Evolutionary conservation across 2,329 filamentous ascomycete genomes (phyloP).

Genomic region (Aspergillus tubingensis): DNA sequence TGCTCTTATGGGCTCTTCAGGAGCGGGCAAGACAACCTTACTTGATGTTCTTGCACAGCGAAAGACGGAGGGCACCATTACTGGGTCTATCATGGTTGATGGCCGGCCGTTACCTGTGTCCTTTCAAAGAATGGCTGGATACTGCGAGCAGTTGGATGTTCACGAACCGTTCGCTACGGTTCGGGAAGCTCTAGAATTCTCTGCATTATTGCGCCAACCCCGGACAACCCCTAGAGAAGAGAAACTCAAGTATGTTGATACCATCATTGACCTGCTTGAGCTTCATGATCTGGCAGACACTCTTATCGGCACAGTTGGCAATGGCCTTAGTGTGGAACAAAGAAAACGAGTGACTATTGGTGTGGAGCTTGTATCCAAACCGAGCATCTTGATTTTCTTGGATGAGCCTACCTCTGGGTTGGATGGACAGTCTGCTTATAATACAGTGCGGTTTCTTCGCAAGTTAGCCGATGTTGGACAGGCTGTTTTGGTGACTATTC

Average conservation of each 20-base stretch:
- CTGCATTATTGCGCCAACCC: conserved; percentile 78
- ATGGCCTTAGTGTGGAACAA: conserved; percentile 65
- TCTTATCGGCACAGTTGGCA: conserved; percentile 79
- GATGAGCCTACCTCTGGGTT: conserved; percentile 93
- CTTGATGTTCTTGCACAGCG: conserved; percentile 59
- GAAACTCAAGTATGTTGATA: conserved; percentile 76
- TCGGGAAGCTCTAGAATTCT: conserved; percentile 72
- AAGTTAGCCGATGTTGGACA: conserved; percentile 84
- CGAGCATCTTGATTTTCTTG: conserved; percentile 81
- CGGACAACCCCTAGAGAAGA: conserved; percentile 66
- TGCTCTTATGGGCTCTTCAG: conserved; percentile 61
- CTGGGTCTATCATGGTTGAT: conserved; percentile 42
- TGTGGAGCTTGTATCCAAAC: conserved; percentile 87
- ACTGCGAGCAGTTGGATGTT: not conserved
- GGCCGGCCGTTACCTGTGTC: conserved; percentile 4
- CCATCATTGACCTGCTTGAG: conserved; percentile 73
- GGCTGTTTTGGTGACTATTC: conserved; percentile 88
- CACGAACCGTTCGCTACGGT: not conserved
- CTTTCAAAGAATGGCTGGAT: conserved; percentile 2
- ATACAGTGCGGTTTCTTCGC: conserved; percentile 78
- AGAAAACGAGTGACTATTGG: conserved; percentile 78
- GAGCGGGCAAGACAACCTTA: conserved; percentile 62
- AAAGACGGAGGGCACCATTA: conserved; percentile 61
- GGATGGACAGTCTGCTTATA: conserved; percentile 87
- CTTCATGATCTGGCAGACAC: conserved; percentile 87